Evolutionary conservation across 2,329 filamentous ascomycete species (phyloP).

Genomic region (Aspergillus clavatus): DNA sequence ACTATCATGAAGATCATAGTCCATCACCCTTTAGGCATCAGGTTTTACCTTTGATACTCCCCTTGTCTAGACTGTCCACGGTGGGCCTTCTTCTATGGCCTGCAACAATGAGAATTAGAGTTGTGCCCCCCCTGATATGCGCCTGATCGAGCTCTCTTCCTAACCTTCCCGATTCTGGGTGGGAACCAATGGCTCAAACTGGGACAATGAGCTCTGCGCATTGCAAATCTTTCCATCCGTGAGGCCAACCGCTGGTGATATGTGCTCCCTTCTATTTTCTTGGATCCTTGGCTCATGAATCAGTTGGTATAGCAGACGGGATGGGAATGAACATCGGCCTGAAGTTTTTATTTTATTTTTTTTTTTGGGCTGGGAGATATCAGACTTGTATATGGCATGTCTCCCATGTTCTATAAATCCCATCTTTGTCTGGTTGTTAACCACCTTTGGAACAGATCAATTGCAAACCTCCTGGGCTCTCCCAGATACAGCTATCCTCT

Average conservation of each 20-base stretch:
- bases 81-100: slow-evolving; percentile 5
- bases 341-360: slow-evolving; percentile 4
- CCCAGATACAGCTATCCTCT: not conserved
- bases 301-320: slow-evolving; percentile 1
- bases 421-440: not conserved
- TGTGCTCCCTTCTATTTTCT: not conserved
- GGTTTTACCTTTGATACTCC: slow-evolving; percentile 10
- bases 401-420: not conserved
- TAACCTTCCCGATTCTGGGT: slow-evolving; percentile 6
- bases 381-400: not conserved
- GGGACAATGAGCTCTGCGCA: slow-evolving; percentile 7
- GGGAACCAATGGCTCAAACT: slow-evolving; percentile 4
- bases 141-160: slow-evolving; percentile 4
- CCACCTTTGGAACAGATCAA: not conserved
- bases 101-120: slow-evolving; percentile 1
- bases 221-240: slow-evolving; percentile 2
- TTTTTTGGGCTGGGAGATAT: no score
- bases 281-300: slow-evolving; percentile 9
- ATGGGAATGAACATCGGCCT: slow-evolving; percentile 3
- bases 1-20: slow-evolving; percentile 10
- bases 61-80: slow-evolving; percentile 2
- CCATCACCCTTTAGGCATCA: slow-evolving; percentile 20
- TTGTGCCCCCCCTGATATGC: slow-evolving; percentile 12
- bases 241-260: slow-evolving; percentile 11
- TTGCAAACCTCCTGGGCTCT: not conserved